Conservation (phyloP, 2,329 filamentous ascomycete species). For the Hypoxylon sp. region DNA sequence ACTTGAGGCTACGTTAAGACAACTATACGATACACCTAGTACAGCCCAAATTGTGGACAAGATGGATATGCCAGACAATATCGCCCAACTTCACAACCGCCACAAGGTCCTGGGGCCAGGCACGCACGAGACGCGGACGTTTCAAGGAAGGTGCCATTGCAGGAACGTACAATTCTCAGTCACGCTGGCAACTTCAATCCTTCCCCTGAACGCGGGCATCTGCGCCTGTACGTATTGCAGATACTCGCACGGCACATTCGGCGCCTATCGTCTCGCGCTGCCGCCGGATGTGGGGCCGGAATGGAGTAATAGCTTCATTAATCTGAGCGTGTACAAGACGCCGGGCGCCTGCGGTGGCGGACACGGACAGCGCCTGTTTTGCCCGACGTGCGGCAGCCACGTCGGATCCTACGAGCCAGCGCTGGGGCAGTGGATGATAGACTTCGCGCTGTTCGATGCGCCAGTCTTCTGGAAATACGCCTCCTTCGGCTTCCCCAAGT, state of each 20-base stretch:
- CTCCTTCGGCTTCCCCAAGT: constrained; percentile 57
- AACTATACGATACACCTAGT: background rate
- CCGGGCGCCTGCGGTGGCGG: constrained; percentile 33
- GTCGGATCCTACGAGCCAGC: constrained; percentile 57
- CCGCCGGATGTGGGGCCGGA: constrained; percentile 55
- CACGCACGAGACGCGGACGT: constrained; percentile 44
- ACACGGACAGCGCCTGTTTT: constrained; percentile 60
- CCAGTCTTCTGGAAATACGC: constrained; percentile 56
- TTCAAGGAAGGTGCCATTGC: constrained; percentile 64
- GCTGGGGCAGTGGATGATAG: constrained; percentile 57
- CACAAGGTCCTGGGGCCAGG: constrained; percentile 17
- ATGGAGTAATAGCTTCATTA: constrained; percentile 56
- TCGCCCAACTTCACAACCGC: constrained; percentile 32
- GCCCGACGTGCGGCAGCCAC: constrained; percentile 62
- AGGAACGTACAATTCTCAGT: constrained; percentile 61
- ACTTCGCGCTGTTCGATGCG: constrained; percentile 59
- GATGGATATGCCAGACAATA: constrained; percentile 7
- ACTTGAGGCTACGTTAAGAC: background rate
- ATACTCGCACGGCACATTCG: constrained; percentile 59
- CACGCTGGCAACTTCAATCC: constrained; percentile 56
- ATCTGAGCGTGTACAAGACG: constrained; percentile 58
- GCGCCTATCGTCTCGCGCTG: constrained; percentile 60
- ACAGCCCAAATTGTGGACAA: background rate
- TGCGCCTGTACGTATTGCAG: constrained; percentile 65
- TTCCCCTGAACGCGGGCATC: constrained; percentile 61